A percentile compares a stretch with the other conserved stretches of the same genome.
These are phyloP conservation scores for Aphanomyces stellatus DNA, from an alignment of 352 stramenopile genomes.

Conservation along the genomic window DNA sequence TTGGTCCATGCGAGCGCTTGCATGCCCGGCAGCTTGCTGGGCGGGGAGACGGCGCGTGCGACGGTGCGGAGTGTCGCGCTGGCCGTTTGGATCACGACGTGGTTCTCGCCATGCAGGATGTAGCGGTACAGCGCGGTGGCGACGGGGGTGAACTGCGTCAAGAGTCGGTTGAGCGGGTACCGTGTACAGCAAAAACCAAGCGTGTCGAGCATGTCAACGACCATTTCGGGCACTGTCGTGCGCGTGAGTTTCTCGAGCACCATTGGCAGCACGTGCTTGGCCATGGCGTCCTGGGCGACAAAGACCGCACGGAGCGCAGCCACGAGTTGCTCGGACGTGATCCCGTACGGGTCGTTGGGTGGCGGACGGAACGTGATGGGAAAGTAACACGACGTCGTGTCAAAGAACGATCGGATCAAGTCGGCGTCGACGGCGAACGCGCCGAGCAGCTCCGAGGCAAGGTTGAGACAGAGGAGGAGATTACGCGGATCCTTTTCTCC, in stretches of 20 bases:
- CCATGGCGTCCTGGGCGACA: constrained; percentile 63
- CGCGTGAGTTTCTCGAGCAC: constrained; percentile 81
- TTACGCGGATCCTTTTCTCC: constrained; percentile 88
- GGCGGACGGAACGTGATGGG: constrained; percentile 88
- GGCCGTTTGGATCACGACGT: constrained; percentile 61
- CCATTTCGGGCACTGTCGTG: constrained; percentile 58
- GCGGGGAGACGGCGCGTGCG: neutral
- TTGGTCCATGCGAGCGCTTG: constrained; percentile 68
- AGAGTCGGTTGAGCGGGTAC: constrained; percentile 70
- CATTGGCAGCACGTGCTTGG: constrained; percentile 74
- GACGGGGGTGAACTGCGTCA: constrained; percentile 60
- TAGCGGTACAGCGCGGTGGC: constrained; percentile 68
- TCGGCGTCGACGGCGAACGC: constrained; percentile 64
- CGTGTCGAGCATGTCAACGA: constrained; percentile 72
- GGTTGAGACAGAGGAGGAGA: constrained; percentile 65
- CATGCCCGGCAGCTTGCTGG: constrained; percentile 9
- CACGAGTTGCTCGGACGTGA: constrained; percentile 81
- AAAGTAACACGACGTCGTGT: constrained; percentile 88
- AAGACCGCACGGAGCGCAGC: constrained; percentile 72
- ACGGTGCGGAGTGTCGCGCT: constrained; percentile 35
- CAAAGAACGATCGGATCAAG: constrained; percentile 78
- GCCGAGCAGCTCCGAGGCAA: constrained; percentile 49
- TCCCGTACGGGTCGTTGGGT: constrained; percentile 86
- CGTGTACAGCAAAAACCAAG: constrained; percentile 72
- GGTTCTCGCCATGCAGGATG: constrained; percentile 77